Base-by-base conservation (phyloP, 106 monocot genomes). In the Phalaenopsis equestris region DNA sequence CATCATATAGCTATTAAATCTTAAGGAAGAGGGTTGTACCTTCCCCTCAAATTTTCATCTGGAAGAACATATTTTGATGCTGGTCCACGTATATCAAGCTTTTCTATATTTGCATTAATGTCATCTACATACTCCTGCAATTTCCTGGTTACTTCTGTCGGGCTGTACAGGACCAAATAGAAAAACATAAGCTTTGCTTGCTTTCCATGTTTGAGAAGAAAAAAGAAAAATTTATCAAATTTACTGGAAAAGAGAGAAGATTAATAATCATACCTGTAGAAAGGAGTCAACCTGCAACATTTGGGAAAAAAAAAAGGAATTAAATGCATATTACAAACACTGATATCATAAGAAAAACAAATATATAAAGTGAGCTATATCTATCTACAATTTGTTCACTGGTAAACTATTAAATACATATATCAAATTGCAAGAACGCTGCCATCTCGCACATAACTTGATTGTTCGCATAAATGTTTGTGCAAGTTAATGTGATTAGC, bases 11-110 rank as follows among this genome's bases (percentile, higher is more conserved):
- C 41, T 52, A 47, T 49, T 48, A 76, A 3, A 70, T 47, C 23
- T 52, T 38, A 49, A 45, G 43, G 43, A 49, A 76, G 30, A 39
- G 19, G 82, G 41, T 42, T 80, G 78, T 41, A 98, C 98, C 88
- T 90, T 89, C 98, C 94, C 61, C 80, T 87, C 61, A 98, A 42
- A 78, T 91, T 90, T 90, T 92, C 93, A 87, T 98, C 87, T 46
- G 92, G 98, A 85, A 98, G 93, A 75, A 88, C 81, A 83, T 98
- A 98, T 81, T 92, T 98, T 57, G 98, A 98, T 42, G 91, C 98
- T 4, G 98, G 92, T 3, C 94, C 98, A 76, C 94, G 81, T 42
- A 88, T 88, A 43, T 79, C 90, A 52, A 98, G 88, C 73, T 89
- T 89, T 73, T 92, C 94, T 56, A 98, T 80, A 72, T 91, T 93